Base-by-base conservation (phyloP, 371 early-diverging fungal genomes). In the Dinochytrium kinnereticum region DNA sequence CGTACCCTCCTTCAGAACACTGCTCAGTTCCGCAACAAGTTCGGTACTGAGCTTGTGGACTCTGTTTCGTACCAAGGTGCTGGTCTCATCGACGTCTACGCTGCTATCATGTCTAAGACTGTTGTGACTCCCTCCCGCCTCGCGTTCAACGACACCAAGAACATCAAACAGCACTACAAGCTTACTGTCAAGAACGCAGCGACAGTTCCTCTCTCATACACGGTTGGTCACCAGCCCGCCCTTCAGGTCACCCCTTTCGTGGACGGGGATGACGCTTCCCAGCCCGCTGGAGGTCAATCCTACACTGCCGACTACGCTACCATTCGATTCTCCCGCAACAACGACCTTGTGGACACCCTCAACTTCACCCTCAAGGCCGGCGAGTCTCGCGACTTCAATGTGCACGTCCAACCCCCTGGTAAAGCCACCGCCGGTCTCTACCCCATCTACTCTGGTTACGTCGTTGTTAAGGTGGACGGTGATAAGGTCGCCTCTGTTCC, bases 11-110 rank as follows among this genome's bases (percentile, higher is more conserved):
- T 81, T 28, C 77, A 69, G 49, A 93, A 90, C 81, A 85, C 82
- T 37, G 66, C 66, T 1, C 68, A 80, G 59, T 80, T 67, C 64
- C 51, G 78, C 1, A 78, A 80, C 67, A 38, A 66, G 66, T 66
- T 40, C 44, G 44, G 44, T n/a, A 24, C 38, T 10, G 15, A 76
- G 39, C 69, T 77, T 36, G 30, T 64, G n/a, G 84, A 86, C 34
- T 84, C 89, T 0, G 82, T 85, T 5, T 85, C 86, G 64, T 82
- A 82, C 71, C 90, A 92, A 75, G 94, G 94, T 1, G 82, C 88
- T 37, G 94, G 94, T 31, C 77, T 93, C 19, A 81, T 94, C 55
- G 85, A 93, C 81, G 80, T 87, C 28, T 83, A 84, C 71, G 77
- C 84, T 51, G 89, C 93, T 1, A 61, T 93, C 66, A 71, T 50